Base-by-base conservation (phyloP, 768 basidiomycete genomes). In the Kwoniella shandongensis region DNA sequence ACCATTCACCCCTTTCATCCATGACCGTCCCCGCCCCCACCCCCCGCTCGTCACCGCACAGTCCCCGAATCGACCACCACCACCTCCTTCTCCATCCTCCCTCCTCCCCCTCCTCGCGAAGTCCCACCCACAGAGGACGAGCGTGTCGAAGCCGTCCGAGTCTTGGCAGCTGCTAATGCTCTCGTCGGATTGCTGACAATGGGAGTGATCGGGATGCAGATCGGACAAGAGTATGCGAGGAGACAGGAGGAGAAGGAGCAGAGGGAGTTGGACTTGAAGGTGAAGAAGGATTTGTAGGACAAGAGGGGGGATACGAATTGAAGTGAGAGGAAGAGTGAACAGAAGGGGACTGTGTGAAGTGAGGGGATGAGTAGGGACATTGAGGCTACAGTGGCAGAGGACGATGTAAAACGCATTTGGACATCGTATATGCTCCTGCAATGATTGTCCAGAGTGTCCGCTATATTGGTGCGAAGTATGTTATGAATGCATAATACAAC, bases 141-240 rank as follows among this genome's bases (percentile, higher is more conserved):
- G 74, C 84, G 83, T 62, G 75, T 88, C 56, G 86, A 91, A 68
- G 89, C 91, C 18, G 79, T 97, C 73, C 83, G 83, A 50, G 81
- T 96, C 4, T 79, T 94, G 22, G 84, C 87, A 25, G 93, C 93
- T 5, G 91, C 86, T 10, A 94, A 96, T 71, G 83, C 88, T 46
- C 86, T 97, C 57, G 86, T 91, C 51, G 85, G 86, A 51, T 79
- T 84, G 83, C 89, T 87, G 72, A 75, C 69, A 0, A n/a, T 76
- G 29, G 77, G 77, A 23, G 66, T 77, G 23, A 67, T 65, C 46
- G 47, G 61, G 51, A 69, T 75, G 72, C 78, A 92, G 86, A 86
- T 84, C 53, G 91, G 90, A 20, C 89, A 92, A 71, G 90, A 89
- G 79, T 92, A 87, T 70, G 88, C 88, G 26, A 80, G 79, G 57